Base-by-base conservation (phyloP, 2,329 filamentous ascomycete species). In the Venturia aucupariae region DNA sequence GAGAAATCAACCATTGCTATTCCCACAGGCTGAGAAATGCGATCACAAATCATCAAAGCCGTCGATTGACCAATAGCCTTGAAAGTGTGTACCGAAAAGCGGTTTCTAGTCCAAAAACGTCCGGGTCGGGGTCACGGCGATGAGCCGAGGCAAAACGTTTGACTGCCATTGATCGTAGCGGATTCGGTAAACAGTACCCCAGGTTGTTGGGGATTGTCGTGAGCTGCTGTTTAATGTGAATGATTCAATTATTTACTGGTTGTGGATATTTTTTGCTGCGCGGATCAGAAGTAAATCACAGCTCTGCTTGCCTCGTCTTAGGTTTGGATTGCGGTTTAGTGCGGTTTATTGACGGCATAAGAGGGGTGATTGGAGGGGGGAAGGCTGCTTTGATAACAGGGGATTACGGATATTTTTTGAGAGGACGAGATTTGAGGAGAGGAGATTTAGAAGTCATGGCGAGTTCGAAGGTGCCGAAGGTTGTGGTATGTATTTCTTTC, bases 151-250 rank as follows among this genome's bases (percentile, higher is more conserved):
- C 51, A 57, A n/a, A n/a, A 57, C 51, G 17, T 35, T n/a, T 6
- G 30, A 35, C 7, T 27, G 22, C 3, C 8, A 8, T n/a, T 54
- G n/a, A n/a, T n/a, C n/a, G n/a, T n/a, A n/a, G n/a, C n/a, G n/a
- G n/a, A n/a, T n/a, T n/a, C 51, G 51, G 51, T 35, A 57, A 57
- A 57, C 30, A 35, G 27, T 57, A 57, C 51, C 51, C 51, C 51
- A 35, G 27, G 7, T 32, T 55, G 19, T 55, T 17, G 15, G 15
- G 1, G 22, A n/a, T n/a, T n/a, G n/a, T n/a, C n/a, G n/a, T n/a
- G n/a, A n/a, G n/a, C n/a, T n/a, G n/a, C n/a, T 15, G 19, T 15
- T 15, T 15, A 17, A 57, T 57, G 51, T 57, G 10, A 27, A 57
- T 11, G 11, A 38, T 38, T 3, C 2, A 38, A n/a, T n/a, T n/a